Percentiles rank a stretch among this genome's conserved stretches.
Evolutionary conservation across 2,329 filamentous ascomycete genomes (phyloP).

Genomic region (Gliomastix tumulicola): DNA sequence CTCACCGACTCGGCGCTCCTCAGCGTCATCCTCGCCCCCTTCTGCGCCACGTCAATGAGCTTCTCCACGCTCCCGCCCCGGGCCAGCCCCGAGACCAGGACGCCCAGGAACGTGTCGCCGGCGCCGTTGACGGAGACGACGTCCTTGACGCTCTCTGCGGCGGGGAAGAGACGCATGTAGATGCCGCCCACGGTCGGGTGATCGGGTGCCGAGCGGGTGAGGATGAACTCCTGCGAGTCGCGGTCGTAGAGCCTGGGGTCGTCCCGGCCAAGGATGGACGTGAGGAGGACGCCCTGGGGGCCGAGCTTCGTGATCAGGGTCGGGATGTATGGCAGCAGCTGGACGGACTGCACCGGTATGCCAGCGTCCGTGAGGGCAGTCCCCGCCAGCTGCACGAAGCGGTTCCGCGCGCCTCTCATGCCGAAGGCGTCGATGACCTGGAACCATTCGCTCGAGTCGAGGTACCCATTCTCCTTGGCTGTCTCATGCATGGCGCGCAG

Average conservation of each 20-base stretch:
- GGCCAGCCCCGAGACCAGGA: conserved; percentile 71
- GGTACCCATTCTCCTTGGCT: conserved; percentile 58
- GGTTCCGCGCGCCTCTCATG: conserved; percentile 66
- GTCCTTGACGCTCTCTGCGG: conserved; percentile 59
- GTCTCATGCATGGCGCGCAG: conserved; percentile 69
- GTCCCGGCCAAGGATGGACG: conserved; percentile 58
- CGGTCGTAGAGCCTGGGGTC: conserved; percentile 61
- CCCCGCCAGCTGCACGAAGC: conserved; percentile 63
- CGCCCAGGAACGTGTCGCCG: conserved; percentile 87
- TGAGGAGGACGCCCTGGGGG: conserved; percentile 65
- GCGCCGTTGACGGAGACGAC: conserved; percentile 89
- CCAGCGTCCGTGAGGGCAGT: conserved; percentile 66
- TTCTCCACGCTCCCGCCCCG: conserved; percentile 49
- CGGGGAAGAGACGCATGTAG: conserved; percentile 70
- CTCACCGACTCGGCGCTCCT: conserved; percentile 69
- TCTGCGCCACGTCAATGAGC: conserved; percentile 73
- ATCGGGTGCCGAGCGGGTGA: conserved; percentile 53
- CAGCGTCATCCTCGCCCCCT: conserved; percentile 72
- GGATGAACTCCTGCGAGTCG: conserved; percentile 60
- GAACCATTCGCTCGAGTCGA: conserved; percentile 73
- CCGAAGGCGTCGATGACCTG: conserved; percentile 70
- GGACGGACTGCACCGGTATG: conserved; percentile 74
- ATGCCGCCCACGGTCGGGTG: conserved; percentile 61
- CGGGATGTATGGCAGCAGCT: conserved; percentile 83
- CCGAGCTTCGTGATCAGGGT: conserved; percentile 83